These are phyloP conservation scores for Cercospora janseana DNA, from an alignment of 2,329 filamentous ascomycete species.

Conservation along the genomic window DNA sequence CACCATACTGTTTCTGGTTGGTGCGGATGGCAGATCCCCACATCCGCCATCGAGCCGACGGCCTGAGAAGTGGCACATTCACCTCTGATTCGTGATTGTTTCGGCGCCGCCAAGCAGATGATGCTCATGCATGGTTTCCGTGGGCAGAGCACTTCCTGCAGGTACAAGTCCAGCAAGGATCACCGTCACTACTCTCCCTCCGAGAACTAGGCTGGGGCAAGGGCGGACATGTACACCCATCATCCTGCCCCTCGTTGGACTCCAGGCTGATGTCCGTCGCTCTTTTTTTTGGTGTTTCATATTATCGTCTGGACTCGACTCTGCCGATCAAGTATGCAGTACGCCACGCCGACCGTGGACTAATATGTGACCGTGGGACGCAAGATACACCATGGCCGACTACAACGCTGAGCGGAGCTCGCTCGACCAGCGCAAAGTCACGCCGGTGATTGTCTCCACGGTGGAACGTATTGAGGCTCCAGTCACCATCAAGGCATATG, in stretches of 20 bases:
- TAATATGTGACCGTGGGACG: not conserved
- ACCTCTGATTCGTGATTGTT: conserved; percentile 15
- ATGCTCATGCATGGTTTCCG: conserved; percentile 11
- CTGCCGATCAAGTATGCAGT: not conserved
- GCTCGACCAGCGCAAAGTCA: not conserved
- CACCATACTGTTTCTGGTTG: not conserved
- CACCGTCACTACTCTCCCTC: conserved; percentile 5
- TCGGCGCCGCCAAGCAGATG: conserved; percentile 4
- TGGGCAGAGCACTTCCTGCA: conserved; percentile 2
- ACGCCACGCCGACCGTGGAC: not conserved
- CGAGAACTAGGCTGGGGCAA: conserved; percentile 5
- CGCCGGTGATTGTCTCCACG: conserved; percentile 2
- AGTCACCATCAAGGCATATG: conserved; percentile 50
- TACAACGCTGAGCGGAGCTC: not conserved
- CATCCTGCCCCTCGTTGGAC: not conserved
- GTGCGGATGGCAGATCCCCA: conserved; percentile 12
- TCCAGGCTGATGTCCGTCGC: not conserved
- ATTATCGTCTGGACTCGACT: conserved; percentile 5
- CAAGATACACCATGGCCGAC: conserved; percentile 3
- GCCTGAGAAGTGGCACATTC: not conserved
- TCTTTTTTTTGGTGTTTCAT: not conserved
- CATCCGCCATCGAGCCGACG: conserved; percentile 7
- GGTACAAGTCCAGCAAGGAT: conserved; percentile 13
- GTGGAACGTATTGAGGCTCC: conserved; percentile 38
- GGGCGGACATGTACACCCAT: conserved; percentile 4